Conservation (phyloP, 139 green algal species). For the Bryopsis sp. region DNA sequence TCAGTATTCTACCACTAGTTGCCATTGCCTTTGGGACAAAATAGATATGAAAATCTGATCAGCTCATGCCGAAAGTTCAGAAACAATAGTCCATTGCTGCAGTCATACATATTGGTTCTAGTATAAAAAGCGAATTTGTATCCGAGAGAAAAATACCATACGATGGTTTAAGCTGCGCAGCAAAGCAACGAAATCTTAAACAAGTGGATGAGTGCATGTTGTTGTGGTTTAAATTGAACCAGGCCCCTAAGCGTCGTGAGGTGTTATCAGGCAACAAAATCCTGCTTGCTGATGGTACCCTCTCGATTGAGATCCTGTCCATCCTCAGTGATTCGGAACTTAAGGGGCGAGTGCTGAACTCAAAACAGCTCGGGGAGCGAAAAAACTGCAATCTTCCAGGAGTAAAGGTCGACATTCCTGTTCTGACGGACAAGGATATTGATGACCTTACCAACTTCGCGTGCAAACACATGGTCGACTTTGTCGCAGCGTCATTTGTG, state of each 20-base stretch:
- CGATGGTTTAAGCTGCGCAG: no score
- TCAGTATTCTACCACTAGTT: no score
- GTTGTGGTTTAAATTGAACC: neutral
- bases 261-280: no score
- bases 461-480: slow-evolving; percentile 56
- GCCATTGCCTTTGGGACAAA: no score
- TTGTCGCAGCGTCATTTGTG: slow-evolving; percentile 38
- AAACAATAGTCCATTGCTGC: no score
- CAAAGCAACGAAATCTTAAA: neutral
- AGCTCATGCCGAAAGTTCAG: no score
- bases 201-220: neutral
- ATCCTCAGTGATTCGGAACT: slow-evolving; percentile 30
- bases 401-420: slow-evolving; percentile 54
- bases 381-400: slow-evolving; percentile 65
- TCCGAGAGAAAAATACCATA: no score
- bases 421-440: slow-evolving; percentile 57
- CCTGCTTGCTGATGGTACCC: no score
- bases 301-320: slow-evolving; percentile 32
- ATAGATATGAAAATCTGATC: no score
- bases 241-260: neutral
- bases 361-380: slow-evolving; percentile 33
- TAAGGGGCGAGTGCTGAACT: slow-evolving; percentile 28
- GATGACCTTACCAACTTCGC: slow-evolving; percentile 51
- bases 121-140: no score
- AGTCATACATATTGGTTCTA: no score